Evolutionary conservation across 805 yeast genomes (phyloP).

Genomic region (Clavispora vitiphila): DNA sequence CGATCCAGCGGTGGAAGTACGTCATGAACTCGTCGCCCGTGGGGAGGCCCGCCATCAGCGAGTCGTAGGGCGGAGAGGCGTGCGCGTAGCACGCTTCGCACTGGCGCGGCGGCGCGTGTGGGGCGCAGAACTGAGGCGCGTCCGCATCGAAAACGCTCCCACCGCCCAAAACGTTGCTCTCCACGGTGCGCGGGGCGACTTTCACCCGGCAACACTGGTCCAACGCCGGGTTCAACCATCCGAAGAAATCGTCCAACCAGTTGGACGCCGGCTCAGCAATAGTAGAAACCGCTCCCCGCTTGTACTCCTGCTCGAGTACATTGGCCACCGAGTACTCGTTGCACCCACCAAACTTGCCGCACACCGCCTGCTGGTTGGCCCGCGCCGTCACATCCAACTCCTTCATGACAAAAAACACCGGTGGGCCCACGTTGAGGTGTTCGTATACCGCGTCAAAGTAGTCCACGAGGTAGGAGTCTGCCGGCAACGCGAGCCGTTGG

Average conservation of each 20-base stretch:
- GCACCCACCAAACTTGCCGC: slow-evolving; percentile 87
- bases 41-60: slow-evolving; percentile 81
- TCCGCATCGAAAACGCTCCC: slow-evolving; percentile 16
- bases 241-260: slow-evolving; percentile 89
- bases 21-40: slow-evolving; percentile 62
- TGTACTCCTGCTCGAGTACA: slow-evolving; percentile 77
- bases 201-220: slow-evolving; percentile 72
- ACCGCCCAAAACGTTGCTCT: too few species aligned
- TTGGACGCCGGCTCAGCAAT: slow-evolving; percentile 80
- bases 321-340: slow-evolving; percentile 73
- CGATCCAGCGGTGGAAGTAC: slow-evolving; percentile 77
- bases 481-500: slow-evolving; percentile 83
- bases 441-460: slow-evolving; percentile 74
- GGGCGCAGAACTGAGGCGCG: slow-evolving; percentile 52
- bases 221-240: slow-evolving; percentile 81
- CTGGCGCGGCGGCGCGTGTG: slow-evolving; percentile 59
- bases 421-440: slow-evolving; percentile 85
- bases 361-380: slow-evolving; percentile 62
- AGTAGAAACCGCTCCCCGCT: slow-evolving; percentile 57
- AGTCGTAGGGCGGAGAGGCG: slow-evolving; percentile 58
- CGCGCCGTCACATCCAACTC: slow-evolving; percentile 59
- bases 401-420: slow-evolving; percentile 78
- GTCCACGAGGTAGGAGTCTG: slow-evolving; percentile 71
- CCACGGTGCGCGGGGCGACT: background rate
- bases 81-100: slow-evolving; percentile 71